Percentiles rank a stretch among this genome's conserved stretches.
Conservation (phyloP, 2,329 filamentous ascomycete species). For the Fulvia fulva region DNA sequence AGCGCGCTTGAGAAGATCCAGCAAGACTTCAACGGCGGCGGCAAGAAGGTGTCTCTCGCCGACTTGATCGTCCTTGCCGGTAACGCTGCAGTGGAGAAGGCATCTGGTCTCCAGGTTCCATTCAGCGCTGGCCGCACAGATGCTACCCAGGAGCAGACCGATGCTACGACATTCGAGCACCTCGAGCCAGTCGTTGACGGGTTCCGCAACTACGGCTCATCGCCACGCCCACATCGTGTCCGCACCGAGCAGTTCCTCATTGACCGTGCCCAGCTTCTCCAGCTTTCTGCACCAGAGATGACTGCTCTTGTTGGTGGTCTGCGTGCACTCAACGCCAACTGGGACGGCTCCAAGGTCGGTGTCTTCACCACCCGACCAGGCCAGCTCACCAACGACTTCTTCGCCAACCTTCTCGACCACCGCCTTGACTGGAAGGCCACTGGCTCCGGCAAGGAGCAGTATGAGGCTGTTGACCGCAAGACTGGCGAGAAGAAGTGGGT, state of each 20-base stretch:
- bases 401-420: constrained; percentile 71
- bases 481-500: constrained; percentile 64
- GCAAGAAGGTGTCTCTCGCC: constrained; percentile 73
- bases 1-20: constrained; percentile 61
- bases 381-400: constrained; percentile 74
- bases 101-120: constrained; percentile 60
- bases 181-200: constrained; percentile 69
- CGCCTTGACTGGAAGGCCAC: constrained; percentile 60
- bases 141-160: constrained; percentile 68
- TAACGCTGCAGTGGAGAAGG: constrained; percentile 67
- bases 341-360: constrained; percentile 62
- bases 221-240: constrained; percentile 50
- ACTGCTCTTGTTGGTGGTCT: constrained; percentile 69
- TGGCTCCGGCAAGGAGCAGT: constrained; percentile 51
- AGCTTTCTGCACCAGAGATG: constrained; percentile 66
- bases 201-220: constrained; percentile 74
- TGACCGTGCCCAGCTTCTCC: constrained; percentile 68
- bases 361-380: constrained; percentile 67
- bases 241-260: constrained; percentile 66
- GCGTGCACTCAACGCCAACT: constrained; percentile 66
- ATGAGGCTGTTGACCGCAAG: constrained; percentile 62
- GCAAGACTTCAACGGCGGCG: constrained; percentile 59
- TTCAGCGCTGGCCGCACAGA: constrained; percentile 72
- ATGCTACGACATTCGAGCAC: constrained; percentile 59
- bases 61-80: constrained; percentile 76